Conservation (phyloP, 441 rosid species). For the Lepidium campestre region DNA sequence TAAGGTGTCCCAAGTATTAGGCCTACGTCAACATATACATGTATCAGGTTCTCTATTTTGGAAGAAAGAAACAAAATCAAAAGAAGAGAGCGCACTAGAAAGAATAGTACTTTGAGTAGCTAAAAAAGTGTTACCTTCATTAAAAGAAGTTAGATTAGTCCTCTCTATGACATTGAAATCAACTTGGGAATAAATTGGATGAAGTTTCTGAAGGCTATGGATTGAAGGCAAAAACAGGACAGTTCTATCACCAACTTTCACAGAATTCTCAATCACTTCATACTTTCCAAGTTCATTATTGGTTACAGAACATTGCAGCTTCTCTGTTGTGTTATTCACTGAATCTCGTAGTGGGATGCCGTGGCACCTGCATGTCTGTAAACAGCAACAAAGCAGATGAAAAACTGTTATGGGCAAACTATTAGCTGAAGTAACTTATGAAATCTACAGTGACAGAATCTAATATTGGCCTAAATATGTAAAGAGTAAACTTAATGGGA, state of each 20-base stretch:
- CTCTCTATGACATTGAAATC: constrained; percentile 61
- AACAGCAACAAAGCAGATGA: constrained; percentile 16
- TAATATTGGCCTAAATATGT: not conserved
- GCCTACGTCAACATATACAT: constrained; percentile 38
- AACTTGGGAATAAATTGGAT: constrained; percentile 44
- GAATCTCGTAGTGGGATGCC: constrained; percentile 39
- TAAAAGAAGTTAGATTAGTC: constrained; percentile 58
- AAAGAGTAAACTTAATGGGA: not conserved
- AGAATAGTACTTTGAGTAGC: not conserved
- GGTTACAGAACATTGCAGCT: constrained; percentile 49
- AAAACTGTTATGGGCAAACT: not conserved
- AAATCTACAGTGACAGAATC: not conserved
- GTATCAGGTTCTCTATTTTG: constrained; percentile 2
- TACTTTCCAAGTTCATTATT: constrained; percentile 36
- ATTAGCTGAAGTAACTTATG: constrained; percentile 3
- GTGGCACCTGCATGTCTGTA: constrained; percentile 81
- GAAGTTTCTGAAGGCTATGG: constrained; percentile 38
- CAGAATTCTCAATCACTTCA: constrained; percentile 54
- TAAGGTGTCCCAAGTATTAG: constrained; percentile 60
- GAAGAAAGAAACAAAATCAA: not conserved
- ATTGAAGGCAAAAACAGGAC: constrained; percentile 56
- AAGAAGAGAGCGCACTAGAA: not conserved
- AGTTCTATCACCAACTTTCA: constrained; percentile 60
- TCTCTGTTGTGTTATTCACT: constrained; percentile 28
- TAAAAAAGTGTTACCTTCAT: constrained; percentile 53